A percentile compares a stretch with the other conserved stretches of the same genome.
Conservation (phyloP, 2,329 filamentous ascomycete species). For the Aspergillus aculeatinus region DNA sequence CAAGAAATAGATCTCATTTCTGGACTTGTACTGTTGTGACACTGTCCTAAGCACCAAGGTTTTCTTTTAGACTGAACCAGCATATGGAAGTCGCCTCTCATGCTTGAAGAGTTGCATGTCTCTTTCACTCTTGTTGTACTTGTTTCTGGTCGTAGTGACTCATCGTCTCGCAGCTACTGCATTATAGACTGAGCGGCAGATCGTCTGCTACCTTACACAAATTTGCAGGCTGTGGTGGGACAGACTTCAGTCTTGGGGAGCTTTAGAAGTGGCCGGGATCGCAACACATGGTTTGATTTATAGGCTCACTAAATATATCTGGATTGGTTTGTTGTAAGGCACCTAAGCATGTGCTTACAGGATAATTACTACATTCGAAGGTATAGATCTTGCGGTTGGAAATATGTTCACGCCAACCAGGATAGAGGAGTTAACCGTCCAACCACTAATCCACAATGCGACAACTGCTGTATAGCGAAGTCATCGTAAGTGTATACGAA, state of each 20-base stretch:
- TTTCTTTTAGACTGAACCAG: neutral
- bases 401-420: too few relatives aligned
- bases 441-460: too few relatives aligned
- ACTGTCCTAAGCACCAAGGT: too few relatives aligned
- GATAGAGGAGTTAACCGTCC: too few relatives aligned
- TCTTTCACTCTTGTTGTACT: neutral
- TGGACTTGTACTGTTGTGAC: too few relatives aligned
- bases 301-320: neutral
- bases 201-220: neutral
- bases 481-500: too few relatives aligned
- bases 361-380: too few relatives aligned
- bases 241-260: neutral
- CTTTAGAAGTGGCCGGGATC: neutral
- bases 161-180: neutral
- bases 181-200: neutral
- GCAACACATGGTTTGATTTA: neutral
- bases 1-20: too few relatives aligned
- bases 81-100: neutral
- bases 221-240: neutral
- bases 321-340: neutral
- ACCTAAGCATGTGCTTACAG: too few relatives aligned
- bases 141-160: neutral
- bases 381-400: too few relatives aligned
- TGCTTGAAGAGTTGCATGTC: neutral
- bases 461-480: too few relatives aligned